Conservation (phyloP, 2,329 filamentous ascomycete species). For the Ceratocystis eucalypticola region DNA sequence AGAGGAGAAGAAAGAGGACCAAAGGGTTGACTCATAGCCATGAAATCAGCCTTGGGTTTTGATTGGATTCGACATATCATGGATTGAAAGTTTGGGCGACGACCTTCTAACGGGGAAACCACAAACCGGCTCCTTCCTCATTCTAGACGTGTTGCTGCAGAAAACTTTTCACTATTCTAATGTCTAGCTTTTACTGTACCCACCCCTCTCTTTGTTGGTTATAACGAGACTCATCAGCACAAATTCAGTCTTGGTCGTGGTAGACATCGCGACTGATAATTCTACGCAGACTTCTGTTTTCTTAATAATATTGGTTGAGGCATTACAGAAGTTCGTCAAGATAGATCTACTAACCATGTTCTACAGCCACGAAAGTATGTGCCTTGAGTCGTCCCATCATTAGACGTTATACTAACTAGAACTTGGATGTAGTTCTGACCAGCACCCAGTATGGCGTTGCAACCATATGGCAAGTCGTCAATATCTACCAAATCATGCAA, state of each 20-base stretch:
- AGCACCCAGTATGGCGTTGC: conserved; percentile 82
- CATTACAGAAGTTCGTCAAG: neutral
- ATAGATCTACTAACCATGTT: conserved; percentile 49
- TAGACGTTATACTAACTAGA: conserved; percentile 22
- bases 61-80: neutral
- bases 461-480: conserved; percentile 67
- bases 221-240: neutral
- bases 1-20: neutral
- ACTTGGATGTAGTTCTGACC: conserved; percentile 50
- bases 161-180: neutral
- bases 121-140: conserved; percentile 4
- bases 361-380: conserved; percentile 84
- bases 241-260: neutral
- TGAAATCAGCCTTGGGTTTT: neutral
- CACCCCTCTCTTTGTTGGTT: neutral
- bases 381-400: neutral
- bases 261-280: neutral
- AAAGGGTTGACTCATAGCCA: neutral
- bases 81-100: neutral
- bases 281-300: neutral
- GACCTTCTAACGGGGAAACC: neutral
- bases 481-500: neutral
- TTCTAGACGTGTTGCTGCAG: neutral
- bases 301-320: neutral
- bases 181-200: neutral